Evolutionary conservation across 176 grass and related monocot genomes (phyloP).

Genomic region (Musa beccarii): DNA sequence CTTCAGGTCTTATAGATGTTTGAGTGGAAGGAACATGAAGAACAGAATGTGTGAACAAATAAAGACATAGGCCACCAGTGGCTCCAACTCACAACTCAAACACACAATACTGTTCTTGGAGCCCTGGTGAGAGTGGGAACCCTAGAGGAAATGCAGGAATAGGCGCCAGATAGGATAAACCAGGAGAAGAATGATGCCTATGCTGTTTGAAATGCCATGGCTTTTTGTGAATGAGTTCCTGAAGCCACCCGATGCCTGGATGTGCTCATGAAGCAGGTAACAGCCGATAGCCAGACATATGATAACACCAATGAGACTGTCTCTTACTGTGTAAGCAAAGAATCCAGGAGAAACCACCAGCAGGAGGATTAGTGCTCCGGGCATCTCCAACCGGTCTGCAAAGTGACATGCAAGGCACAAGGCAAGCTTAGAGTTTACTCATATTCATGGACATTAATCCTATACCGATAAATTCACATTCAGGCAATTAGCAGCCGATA

Average conservation of each 20-base stretch:
- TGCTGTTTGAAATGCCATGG: slow-evolving; percentile 61
- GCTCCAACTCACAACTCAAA: no score
- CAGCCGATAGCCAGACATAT: slow-evolving; percentile 73
- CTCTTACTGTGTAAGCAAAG: slow-evolving; percentile 43
- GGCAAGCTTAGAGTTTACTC: not conserved
- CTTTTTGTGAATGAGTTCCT: slow-evolving; percentile 67
- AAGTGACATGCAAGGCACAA: not conserved
- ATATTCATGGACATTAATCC: not conserved
- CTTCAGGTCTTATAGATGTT: no score
- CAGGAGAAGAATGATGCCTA: slow-evolving; percentile 75
- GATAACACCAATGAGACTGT: slow-evolving; percentile 26
- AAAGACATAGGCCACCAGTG: no score
- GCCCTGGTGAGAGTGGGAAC: not conserved
- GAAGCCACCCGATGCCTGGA: slow-evolving; percentile 69
- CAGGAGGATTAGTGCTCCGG: slow-evolving; percentile 59
- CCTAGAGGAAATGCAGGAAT: slow-evolving; percentile 36
- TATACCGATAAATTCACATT: no score
- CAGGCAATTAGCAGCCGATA: no score
- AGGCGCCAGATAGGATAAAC: slow-evolving; percentile 67
- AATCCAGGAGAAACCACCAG: slow-evolving; percentile 64
- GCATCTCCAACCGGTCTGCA: slow-evolving; percentile 75
- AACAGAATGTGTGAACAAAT: no score
- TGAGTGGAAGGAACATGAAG: no score
- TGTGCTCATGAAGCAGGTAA: slow-evolving; percentile 89
- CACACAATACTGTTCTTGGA: no score